A percentile compares a stretch with the other conserved stretches of the same genome.
These are phyloP conservation scores for Verticillium nonalfalfae DNA, from an alignment of 2,329 filamentous ascomycete species.

Conservation along the genomic window DNA sequence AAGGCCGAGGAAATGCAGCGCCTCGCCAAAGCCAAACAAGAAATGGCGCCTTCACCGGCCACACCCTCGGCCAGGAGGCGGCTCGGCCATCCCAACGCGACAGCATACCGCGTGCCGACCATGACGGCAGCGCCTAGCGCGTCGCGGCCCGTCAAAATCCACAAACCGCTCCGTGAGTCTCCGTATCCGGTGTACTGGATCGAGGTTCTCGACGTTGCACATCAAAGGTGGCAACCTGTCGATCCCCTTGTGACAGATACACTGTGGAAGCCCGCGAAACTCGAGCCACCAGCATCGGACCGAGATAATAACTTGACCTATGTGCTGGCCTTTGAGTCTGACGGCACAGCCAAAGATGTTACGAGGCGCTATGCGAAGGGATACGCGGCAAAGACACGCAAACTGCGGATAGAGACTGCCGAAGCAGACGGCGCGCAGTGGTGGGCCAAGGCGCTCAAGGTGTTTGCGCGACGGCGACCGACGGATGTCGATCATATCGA, in stretches of 20 bases:
- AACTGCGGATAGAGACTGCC: conserved; percentile 64
- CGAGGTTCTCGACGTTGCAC: conserved; percentile 77
- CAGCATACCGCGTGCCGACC: conserved; percentile 43
- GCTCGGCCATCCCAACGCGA: conserved; percentile 47
- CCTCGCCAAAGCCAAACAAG: conserved; percentile 28
- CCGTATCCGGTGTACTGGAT: conserved; percentile 88
- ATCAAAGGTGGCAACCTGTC: conserved; percentile 87
- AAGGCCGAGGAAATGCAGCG: conserved; percentile 27
- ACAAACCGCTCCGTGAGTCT: conserved; percentile 57
- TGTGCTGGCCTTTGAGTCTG: conserved; percentile 77
- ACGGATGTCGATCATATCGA: conserved; percentile 79
- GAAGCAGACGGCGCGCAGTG: conserved; percentile 41
- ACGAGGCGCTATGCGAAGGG: conserved; percentile 82
- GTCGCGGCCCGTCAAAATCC: conserved; percentile 21
- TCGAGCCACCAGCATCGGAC: conserved; percentile 81
- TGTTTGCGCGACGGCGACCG: conserved; percentile 33
- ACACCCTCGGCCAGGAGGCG: conserved; percentile 36
- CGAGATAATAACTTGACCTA: conserved; percentile 73
- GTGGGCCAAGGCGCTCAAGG: conserved; percentile 46
- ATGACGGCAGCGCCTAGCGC: conserved; percentile 29
- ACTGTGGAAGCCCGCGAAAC: conserved; percentile 65
- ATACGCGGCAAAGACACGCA: conserved; percentile 85
- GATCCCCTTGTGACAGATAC: conserved; percentile 76
- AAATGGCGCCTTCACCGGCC: conserved; percentile 18
- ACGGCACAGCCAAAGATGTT: conserved; percentile 74